Conservation (phyloP, 495 filamentous ascomycete genomes). For the Podospora bellae-mahoneyi region DNA sequence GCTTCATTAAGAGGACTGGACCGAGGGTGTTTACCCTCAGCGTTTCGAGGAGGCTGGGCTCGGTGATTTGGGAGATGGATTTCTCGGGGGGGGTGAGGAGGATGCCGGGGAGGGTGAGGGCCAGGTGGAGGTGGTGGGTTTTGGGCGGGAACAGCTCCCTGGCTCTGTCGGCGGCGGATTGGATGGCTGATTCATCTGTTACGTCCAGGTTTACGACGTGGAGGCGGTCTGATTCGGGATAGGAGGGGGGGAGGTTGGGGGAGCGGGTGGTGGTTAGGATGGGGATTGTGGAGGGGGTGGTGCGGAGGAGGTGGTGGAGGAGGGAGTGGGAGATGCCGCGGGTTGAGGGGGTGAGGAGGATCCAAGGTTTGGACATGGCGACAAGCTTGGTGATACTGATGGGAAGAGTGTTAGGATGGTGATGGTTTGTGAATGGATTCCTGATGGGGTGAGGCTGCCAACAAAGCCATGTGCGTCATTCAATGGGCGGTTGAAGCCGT, state of each 20-base stretch:
- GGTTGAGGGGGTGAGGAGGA: constrained; percentile 43
- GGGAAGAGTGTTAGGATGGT: not conserved
- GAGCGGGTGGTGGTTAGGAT: constrained; percentile 69
- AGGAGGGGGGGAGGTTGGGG: constrained; percentile 26
- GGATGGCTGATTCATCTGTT: constrained; percentile 49
- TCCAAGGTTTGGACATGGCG: constrained; percentile 45
- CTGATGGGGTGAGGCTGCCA: not conserved
- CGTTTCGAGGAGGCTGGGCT: constrained; percentile 53
- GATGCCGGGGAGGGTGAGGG: constrained; percentile 68
- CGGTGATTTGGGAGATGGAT: constrained; percentile 59
- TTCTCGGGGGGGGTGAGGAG: constrained; percentile 64
- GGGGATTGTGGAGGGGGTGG: constrained; percentile 54
- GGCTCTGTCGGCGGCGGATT: constrained; percentile 40
- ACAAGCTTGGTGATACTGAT: not conserved
- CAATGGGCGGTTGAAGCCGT: not conserved
- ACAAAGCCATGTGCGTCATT: not conserved
- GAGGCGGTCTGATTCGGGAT: constrained; percentile 23
- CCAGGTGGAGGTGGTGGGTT: constrained; percentile 59
- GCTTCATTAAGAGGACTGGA: constrained; percentile 70
- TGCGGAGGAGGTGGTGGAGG: constrained; percentile 61
- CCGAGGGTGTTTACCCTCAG: constrained; percentile 70
- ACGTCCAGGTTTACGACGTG: constrained; percentile 32
- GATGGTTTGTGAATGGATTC: too few species aligned
- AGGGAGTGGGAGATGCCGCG: constrained; percentile 73
- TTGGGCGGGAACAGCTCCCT: constrained; percentile 45